Evolutionary conservation across 176 grass and related monocot species (phyloP).

Genomic region (Aegilops sharonensis): DNA sequence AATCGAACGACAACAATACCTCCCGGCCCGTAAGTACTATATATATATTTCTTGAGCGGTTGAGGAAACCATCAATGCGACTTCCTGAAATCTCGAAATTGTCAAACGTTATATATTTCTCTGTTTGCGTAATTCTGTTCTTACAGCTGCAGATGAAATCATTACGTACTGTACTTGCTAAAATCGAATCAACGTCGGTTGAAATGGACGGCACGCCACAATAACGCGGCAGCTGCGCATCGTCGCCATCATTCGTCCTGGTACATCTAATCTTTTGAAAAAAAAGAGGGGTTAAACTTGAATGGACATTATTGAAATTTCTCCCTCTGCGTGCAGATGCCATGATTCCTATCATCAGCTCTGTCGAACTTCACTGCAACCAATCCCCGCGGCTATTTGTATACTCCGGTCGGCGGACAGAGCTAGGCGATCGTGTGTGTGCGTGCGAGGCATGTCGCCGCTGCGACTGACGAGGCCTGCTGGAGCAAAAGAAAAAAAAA

Average conservation of each 20-base stretch:
- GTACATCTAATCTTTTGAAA: neutral
- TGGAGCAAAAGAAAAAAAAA: too few relatives aligned
- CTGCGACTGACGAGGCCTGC: neutral
- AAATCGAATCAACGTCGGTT: neutral
- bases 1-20: too few relatives aligned
- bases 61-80: neutral
- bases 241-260: neutral
- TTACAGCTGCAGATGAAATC: neutral
- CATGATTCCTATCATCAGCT: neutral
- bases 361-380: too few relatives aligned
- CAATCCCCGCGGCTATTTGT: too few relatives aligned
- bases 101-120: neutral
- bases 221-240: neutral
- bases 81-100: neutral
- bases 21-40: too few relatives aligned
- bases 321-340: neutral
- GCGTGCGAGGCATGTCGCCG: neutral
- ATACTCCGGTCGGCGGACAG: too few relatives aligned
- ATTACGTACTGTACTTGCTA: neutral
- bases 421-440: neutral
- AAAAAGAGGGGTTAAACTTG: neutral
- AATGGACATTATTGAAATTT: neutral
- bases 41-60: neutral
- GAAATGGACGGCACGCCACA: slow-evolving; percentile 36
- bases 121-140: neutral